Base-by-base conservation (phyloP, 139 green algal species). In the Astrephomene gubernaculifera region DNA sequence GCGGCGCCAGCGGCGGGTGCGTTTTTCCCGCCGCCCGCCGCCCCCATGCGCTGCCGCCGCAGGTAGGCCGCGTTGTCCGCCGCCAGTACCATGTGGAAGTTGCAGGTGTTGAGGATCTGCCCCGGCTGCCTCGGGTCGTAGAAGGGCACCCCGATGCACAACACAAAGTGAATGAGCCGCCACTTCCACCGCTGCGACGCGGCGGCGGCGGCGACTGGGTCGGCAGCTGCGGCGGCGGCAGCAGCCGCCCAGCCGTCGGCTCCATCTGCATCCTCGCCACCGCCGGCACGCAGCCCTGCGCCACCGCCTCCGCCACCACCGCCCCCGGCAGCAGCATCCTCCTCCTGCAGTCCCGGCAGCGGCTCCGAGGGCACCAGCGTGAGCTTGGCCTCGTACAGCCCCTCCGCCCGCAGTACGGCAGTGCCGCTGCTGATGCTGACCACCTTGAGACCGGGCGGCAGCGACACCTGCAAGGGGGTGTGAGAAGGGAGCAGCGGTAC, bases 371-470 rank as follows among this genome's bases (percentile, higher is more conserved):
- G 88, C 38, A 88, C 75, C 7, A 92, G 81, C 22, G 85, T 92
- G 9, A 92, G 53, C 45, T 85, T 85, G 29, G 81, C 88, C 35
- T 92, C 85, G 57, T 90, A 92, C 74, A 92, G 69, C 10, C 85
- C 85, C 12, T 83, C 69, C 3, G 68, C 85, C 29, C 78, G 85
- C 60, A 92, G 81, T 63, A 88, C 49, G 27, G 57, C 81, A 0
- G 61, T 88, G 53, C 88, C 88, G 27, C 61, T 63, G 31, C 69
- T 35, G 6, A 92, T 76, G 38, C 33, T 33, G 1, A 80, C 68
- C 21, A 90, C 69, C n/a, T 53, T 45, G 29, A 90, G 44, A 8
- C 81, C 71, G 3, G 44, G 38, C 0, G 88, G 88, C 33, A 91
- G 52, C 8, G 43, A 9, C 31, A 70, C 57, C 87, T 90, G 82